Evolutionary conservation across 176 grass and related monocot genomes (phyloP).

Genomic region (Elymus sibiricus): DNA sequence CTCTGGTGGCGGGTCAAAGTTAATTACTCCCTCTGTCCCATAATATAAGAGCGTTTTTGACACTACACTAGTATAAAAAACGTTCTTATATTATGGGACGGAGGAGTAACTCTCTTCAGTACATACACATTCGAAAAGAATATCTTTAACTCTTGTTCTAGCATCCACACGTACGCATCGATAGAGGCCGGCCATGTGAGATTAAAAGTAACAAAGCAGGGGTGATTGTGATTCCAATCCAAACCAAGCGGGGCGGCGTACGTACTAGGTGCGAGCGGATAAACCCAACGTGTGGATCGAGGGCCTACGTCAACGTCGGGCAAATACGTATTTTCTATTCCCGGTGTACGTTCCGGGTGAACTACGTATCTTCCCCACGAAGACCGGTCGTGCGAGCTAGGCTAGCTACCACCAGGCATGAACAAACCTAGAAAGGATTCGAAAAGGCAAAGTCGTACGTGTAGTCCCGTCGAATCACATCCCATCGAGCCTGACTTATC

Average conservation of each 20-base stretch:
- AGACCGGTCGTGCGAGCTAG: background rate
- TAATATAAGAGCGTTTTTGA: too few species aligned
- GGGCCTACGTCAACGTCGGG: background rate
- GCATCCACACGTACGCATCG: background rate
- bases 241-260: too few species aligned
- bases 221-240: background rate
- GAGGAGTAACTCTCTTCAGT: background rate
- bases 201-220: background rate
- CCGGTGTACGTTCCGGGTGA: conserved; percentile 32
- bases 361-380: conserved; percentile 6
- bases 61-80: too few species aligned
- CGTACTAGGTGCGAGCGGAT: background rate
- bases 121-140: background rate
- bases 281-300: background rate
- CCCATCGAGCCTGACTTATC: background rate
- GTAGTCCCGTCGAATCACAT: background rate
- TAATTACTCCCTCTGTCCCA: too few species aligned
- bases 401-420: background rate
- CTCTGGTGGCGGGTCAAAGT: too few species aligned
- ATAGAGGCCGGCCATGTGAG: background rate
- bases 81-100: too few species aligned
- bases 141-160: background rate
- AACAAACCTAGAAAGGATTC: background rate
- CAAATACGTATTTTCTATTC: conserved; percentile 11
- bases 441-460: background rate